A percentile compares a stretch with the other conserved stretches of the same genome.
These are phyloP conservation scores for Acmispon strigosus DNA, from an alignment of 306 rosid genomes.

Conservation along the genomic window DNA sequence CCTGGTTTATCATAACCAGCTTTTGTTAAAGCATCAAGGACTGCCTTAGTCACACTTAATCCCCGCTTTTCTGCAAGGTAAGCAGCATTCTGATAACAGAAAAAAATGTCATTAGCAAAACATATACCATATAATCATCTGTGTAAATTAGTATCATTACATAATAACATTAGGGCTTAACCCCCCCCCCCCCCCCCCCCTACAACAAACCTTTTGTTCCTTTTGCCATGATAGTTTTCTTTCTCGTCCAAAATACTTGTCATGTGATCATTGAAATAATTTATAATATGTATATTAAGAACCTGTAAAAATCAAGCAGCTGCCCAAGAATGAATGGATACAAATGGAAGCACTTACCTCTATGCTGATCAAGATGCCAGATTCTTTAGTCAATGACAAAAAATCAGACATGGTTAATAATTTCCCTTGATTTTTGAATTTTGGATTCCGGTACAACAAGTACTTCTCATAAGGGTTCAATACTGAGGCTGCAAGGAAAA, in stretches of 20 bases:
- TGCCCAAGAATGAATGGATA: neutral
- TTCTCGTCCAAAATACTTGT: neutral
- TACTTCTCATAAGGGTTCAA: slow-evolving; percentile 37
- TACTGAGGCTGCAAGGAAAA: slow-evolving; percentile 52
- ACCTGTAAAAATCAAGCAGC: neutral
- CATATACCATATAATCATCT: neutral
- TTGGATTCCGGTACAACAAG: slow-evolving; percentile 54
- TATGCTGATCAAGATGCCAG: slow-evolving; percentile 60
- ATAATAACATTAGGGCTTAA: neutral
- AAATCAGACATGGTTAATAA: slow-evolving; percentile 55
- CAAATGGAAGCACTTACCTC: slow-evolving; percentile 49
- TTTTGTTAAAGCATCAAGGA: slow-evolving; percentile 41
- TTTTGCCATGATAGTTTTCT: neutral
- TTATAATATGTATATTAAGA: neutral
- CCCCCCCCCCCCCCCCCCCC: too few relatives aligned
- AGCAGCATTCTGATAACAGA: slow-evolving; percentile 61
- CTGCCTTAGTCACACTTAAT: slow-evolving; percentile 44
- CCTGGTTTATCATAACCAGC: slow-evolving; percentile 49
- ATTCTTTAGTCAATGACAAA: slow-evolving; percentile 54
- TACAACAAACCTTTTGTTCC: neutral
- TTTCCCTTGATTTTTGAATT: slow-evolving; percentile 36
- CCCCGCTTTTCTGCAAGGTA: slow-evolving; percentile 47
- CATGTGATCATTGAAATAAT: neutral
- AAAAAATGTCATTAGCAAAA: slow-evolving; percentile 1
- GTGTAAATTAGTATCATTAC: neutral